phyloP scores from a whole-genome alignment of 2,329 filamentous ascomycete species.

The Xylariaceae sp. region DNA sequence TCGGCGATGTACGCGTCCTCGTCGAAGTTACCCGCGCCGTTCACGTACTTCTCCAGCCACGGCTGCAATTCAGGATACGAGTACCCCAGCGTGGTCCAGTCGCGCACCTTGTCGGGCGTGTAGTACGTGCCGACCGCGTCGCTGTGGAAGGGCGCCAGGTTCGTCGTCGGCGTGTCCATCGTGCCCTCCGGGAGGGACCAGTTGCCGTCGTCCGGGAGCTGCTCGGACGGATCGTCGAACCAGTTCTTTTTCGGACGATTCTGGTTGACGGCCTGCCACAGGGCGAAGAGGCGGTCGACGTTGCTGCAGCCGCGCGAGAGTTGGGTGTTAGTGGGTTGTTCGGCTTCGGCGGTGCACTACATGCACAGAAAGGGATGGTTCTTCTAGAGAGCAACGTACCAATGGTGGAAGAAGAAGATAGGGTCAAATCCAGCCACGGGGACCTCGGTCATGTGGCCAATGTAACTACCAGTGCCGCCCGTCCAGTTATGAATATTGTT shows the following conservation, averaged over 20 bases:
- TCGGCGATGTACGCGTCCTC: background rate
- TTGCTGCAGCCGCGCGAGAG: background rate
- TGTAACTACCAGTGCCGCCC: background rate
- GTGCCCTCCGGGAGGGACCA: background rate
- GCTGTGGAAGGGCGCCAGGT: background rate
- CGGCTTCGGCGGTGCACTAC: background rate
- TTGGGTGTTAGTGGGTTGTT: background rate
- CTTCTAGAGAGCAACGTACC: background rate
- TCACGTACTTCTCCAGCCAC: background rate
- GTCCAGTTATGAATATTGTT: slow-evolving; percentile 1
- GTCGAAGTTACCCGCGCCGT: background rate
- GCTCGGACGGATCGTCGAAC: background rate
- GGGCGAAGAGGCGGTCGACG: background rate
- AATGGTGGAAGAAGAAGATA: background rate
- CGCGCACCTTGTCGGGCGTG: background rate
- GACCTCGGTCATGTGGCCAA: background rate
- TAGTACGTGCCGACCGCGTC: background rate
- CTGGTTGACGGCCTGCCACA: background rate
- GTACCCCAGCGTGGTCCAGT: background rate
- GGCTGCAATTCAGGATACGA: background rate
- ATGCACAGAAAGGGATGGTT: background rate
- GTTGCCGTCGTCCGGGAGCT: background rate
- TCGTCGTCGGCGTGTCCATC: background rate
- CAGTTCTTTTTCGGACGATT: background rate
- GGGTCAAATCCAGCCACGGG: background rate